phyloP scores from a whole-genome alignment of 805 yeast species.

The Nakazawaea siamensis region DNA sequence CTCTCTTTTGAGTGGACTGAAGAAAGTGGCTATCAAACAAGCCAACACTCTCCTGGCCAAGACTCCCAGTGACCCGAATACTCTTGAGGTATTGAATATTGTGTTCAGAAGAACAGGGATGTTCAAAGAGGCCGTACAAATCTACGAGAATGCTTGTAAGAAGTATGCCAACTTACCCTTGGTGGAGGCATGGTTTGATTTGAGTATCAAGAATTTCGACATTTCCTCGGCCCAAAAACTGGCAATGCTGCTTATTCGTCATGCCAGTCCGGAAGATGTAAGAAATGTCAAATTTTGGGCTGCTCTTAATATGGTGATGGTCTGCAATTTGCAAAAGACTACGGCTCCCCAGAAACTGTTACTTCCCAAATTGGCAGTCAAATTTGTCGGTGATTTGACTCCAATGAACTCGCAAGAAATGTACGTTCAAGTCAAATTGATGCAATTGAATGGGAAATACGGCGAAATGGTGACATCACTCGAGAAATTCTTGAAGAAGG shows the following conservation, averaged over 20 bases:
- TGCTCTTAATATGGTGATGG: constrained; percentile 43
- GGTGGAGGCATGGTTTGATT: constrained; percentile 49
- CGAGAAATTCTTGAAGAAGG: constrained; percentile 24
- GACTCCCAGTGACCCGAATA: constrained; percentile 45
- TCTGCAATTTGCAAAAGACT: constrained; percentile 24
- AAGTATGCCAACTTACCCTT: constrained; percentile 44
- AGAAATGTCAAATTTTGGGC: constrained; percentile 42
- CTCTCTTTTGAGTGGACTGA: constrained; percentile 25
- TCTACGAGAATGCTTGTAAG: constrained; percentile 51
- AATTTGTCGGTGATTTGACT: constrained; percentile 45
- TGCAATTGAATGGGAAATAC: constrained; percentile 27
- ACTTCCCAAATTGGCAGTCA: constrained; percentile 53
- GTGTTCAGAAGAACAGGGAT: constrained; percentile 33
- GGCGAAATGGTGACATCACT: constrained; percentile 25
- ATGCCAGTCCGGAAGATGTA: constrained; percentile 20
- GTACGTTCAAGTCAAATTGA: constrained; percentile 47
- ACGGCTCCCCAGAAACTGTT: constrained; percentile 38
- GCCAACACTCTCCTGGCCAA: constrained; percentile 22
- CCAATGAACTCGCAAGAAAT: constrained; percentile 54
- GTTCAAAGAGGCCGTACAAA: constrained; percentile 32
- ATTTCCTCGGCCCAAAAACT: constrained; percentile 46
- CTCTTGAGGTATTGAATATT: constrained; percentile 39
- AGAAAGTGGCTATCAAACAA: constrained; percentile 24
- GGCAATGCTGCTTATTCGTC: constrained; percentile 32
- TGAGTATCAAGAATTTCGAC: constrained; percentile 39